These are phyloP conservation scores for Salvia miltiorrhiza DNA, from an alignment of 257 asterid species.

Conservation along the genomic window DNA sequence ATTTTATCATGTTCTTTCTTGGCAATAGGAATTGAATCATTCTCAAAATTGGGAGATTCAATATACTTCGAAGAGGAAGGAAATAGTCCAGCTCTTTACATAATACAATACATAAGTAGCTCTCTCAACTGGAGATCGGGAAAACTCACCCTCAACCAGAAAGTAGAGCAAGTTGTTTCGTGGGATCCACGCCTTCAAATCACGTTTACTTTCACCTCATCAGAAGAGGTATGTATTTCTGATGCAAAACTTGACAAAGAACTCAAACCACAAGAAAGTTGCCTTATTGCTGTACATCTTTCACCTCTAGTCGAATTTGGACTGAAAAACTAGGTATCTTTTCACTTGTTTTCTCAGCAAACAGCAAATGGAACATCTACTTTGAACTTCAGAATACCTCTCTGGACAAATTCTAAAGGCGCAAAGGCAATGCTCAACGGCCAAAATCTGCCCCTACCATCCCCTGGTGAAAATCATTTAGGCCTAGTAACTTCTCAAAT, in stretches of 20 bases:
- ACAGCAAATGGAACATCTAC: conserved; percentile 34
- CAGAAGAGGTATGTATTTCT: conserved; percentile 30
- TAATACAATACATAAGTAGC: conserved; percentile 80
- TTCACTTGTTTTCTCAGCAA: conserved; percentile 29
- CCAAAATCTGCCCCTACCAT: conserved; percentile 30
- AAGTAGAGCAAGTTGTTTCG: conserved; percentile 52
- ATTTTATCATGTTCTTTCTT: not conserved
- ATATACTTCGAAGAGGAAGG: conserved; percentile 86
- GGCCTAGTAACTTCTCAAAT: not conserved
- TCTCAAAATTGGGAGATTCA: conserved; percentile 90
- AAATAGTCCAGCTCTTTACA: conserved; percentile 48
- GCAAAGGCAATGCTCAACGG: conserved; percentile 53
- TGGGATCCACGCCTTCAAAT: conserved; percentile 64
- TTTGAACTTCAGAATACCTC: conserved; percentile 60
- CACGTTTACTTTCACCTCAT: conserved; percentile 38
- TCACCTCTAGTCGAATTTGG: not conserved
- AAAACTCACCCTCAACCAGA: conserved; percentile 39
- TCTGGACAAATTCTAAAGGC: conserved; percentile 52
- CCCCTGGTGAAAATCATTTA: conserved; percentile 44
- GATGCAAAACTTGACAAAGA: not conserved
- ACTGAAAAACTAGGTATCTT: not conserved
- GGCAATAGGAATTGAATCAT: conserved; percentile 67
- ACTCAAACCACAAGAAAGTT: not conserved
- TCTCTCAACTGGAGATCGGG: conserved; percentile 62
- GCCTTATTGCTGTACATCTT: not conserved